Evolutionary conservation across 2,329 filamentous ascomycete genomes (phyloP), one percentile per base, ranked within the genome.

Genomic region (Aspergillus oerlinghausenensis): DNA sequence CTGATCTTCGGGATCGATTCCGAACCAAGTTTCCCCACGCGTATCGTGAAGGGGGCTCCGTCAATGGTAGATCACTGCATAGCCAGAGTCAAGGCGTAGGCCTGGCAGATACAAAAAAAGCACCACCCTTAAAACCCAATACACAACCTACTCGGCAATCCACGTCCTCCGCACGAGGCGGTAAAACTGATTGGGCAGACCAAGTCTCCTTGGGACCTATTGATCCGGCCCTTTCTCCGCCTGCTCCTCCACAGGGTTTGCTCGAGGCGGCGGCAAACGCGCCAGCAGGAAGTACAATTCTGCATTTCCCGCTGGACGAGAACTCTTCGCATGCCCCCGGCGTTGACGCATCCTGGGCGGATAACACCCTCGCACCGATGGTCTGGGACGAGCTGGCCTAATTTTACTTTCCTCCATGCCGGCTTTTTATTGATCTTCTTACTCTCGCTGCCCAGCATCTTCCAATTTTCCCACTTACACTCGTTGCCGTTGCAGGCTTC

Each of bases 1-100:
- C 83, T 1, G 84, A 87, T 63, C 66, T 88, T 14, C 77, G 85
- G 32, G 85, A 87, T 66, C 80, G 84, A 3, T 84, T 87, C 60
- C 77, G 84, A 17, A 84, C 82, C 7, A 78, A 79, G 32, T 87
- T 81, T 61, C 83, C 84, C 0, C 77, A 84, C 29, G 75, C 79
- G 19, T 87, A 85, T 64, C 77, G 76, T 11, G 69, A 76, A 29
- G 74, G 74, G 2, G 74, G 74, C n/a, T 73, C 73, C 19, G 71
- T 74, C 23, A 75, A 66, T 23, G 70, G 69, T 19, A 72, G 70
- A 42, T 61, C 61, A 5, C 53, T 68, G 23, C 61, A 63, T 19
- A 54, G 57, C 9, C 56, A 64, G 49, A 51, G 29, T 3, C 60
- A 55, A 48, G 55, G 40, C 35, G 51, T 56, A 9, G 25, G 26